Evolutionary conservation across 495 filamentous ascomycete genomes (phyloP).

Genomic region (Pseudomonodictys pantanalensis): DNA sequence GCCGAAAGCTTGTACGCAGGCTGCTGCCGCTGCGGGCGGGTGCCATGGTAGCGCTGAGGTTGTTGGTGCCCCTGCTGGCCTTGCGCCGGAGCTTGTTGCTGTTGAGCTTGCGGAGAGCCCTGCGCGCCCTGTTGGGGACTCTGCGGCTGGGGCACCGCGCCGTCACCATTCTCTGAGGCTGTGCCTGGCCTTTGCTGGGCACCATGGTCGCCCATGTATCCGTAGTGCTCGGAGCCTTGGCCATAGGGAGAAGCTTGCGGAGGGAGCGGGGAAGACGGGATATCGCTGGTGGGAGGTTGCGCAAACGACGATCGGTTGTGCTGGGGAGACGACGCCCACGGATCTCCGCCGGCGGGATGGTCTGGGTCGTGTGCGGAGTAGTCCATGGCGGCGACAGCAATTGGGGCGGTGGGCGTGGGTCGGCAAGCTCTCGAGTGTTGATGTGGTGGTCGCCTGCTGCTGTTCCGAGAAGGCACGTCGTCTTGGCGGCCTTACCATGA

Average conservation of each 20-base stretch:
- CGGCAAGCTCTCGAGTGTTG: not conserved
- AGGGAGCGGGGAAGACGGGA: slow-evolving; percentile 54
- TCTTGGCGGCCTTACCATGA: slow-evolving; percentile 1
- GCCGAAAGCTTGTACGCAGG: slow-evolving; percentile 84
- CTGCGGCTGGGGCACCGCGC: slow-evolving; percentile 45
- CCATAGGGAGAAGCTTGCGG: slow-evolving; percentile 45
- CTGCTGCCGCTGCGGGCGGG: slow-evolving; percentile 41
- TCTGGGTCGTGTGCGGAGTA: slow-evolving; percentile 77
- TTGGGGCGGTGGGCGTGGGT: slow-evolving; percentile 10
- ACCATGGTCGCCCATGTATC: slow-evolving; percentile 27
- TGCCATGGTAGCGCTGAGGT: slow-evolving; percentile 45
- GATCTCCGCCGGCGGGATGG: slow-evolving; percentile 64
- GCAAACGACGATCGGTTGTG: slow-evolving; percentile 55
- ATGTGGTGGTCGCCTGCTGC: slow-evolving; percentile 1
- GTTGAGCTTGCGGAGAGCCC: slow-evolving; percentile 49
- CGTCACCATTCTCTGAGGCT: slow-evolving; percentile 39
- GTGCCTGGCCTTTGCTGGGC: slow-evolving; percentile 25
- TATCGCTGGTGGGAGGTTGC: slow-evolving; percentile 49
- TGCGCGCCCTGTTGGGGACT: slow-evolving; percentile 38
- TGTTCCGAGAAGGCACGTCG: not conserved
- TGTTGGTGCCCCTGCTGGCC: slow-evolving; percentile 46
- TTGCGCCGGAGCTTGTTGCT: slow-evolving; percentile 41
- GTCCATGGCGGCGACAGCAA: slow-evolving; percentile 59
- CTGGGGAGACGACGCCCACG: slow-evolving; percentile 77
- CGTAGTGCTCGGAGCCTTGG: slow-evolving; percentile 26